A percentile compares a stretch with the other conserved stretches of the same genome.
These are phyloP conservation scores for Lepidium sativum DNA, from an alignment of 345 rosid genomes.

Conservation along the genomic window DNA sequence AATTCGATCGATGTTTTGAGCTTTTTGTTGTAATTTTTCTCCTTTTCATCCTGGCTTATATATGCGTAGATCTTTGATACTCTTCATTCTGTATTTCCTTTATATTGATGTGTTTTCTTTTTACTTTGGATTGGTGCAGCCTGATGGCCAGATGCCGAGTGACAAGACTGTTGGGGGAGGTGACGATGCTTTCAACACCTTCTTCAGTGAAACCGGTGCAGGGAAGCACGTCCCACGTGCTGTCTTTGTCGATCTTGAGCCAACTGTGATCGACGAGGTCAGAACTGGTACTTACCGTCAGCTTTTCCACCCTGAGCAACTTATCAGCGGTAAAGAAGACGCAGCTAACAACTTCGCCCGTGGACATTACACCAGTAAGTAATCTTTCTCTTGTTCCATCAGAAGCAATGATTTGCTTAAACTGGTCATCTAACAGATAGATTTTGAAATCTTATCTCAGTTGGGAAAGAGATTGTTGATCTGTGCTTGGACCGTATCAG, in stretches of 20 bases:
- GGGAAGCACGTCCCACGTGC: conserved; percentile 82
- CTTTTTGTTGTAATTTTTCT: too few species aligned
- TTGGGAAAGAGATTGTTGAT: conserved; percentile 77
- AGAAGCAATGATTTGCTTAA: not conserved
- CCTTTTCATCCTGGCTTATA: not conserved
- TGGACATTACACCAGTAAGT: conserved; percentile 67
- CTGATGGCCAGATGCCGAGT: conserved; percentile 78
- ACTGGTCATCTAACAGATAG: too few species aligned
- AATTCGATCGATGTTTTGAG: too few species aligned
- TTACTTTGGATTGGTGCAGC: conserved; percentile 30
- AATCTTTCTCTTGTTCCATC: not conserved
- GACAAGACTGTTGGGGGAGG: conserved; percentile 75
- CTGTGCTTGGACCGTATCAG: conserved; percentile 68
- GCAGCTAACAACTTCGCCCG: conserved; percentile 86
- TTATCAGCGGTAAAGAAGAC: conserved; percentile 74
- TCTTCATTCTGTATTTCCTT: not conserved
- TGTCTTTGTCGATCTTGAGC: conserved; percentile 72
- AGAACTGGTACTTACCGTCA: conserved; percentile 55
- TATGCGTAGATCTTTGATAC: not conserved
- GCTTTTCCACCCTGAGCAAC: conserved; percentile 57
- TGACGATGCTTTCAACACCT: conserved; percentile 77
- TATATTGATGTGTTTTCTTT: not conserved
- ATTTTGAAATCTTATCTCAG: conserved; percentile 12
- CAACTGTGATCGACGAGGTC: conserved; percentile 67
- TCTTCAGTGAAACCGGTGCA: conserved; percentile 73